Evolutionary conservation across 2,329 filamentous ascomycete genomes (phyloP), one percentile per base, ranked within the genome.

Genomic region (Epichloe glyceriae): DNA sequence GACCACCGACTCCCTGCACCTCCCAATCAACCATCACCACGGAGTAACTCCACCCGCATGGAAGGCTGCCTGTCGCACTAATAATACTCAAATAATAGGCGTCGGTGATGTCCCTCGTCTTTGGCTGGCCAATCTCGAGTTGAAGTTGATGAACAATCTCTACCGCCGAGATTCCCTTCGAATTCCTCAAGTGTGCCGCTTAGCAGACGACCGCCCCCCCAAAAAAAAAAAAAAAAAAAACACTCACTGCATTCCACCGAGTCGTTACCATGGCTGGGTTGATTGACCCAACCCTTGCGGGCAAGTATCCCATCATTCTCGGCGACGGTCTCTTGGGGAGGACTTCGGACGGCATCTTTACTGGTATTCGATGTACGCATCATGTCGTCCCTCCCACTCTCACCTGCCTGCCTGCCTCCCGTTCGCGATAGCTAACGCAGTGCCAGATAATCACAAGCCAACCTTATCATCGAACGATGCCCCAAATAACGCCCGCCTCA

Each of bases 301-400:
- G 73, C 52, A 78, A 79, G 60, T 84, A 83, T 60, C 80, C 79
- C 47, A 74, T 84, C 51, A 73, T 83, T 45, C 70, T 84, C 43
- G 82, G 80, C 62, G 80, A 83, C 58, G 75, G 75, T 30, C 67
- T 84, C 34, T 67, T 81, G 37, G 75, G 76, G 41, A 77, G 75
- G 55, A 64, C 75, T 1, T 67, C 75, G 34, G 78, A 76, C 56
- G 76, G 82, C 54, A 68, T 78, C 46, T 81, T 78, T 57, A 83
- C 79, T 1, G 76, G 76, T 50, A 70, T 84, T 46, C 69, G 74
- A 66, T 83, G 80, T 82, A 72, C 54, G 74, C 19, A 10, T 34
- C 19, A 22, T 26, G 43, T n/a, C 15, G 19, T n/a, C 22, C 14
- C 33, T 10, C 5, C n/a, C 26, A 20, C 15, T 20, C 42, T 34